phyloP scores from a whole-genome alignment of 2,329 filamentous ascomycete genomes.

The Metarhizium guizhouense region DNA sequence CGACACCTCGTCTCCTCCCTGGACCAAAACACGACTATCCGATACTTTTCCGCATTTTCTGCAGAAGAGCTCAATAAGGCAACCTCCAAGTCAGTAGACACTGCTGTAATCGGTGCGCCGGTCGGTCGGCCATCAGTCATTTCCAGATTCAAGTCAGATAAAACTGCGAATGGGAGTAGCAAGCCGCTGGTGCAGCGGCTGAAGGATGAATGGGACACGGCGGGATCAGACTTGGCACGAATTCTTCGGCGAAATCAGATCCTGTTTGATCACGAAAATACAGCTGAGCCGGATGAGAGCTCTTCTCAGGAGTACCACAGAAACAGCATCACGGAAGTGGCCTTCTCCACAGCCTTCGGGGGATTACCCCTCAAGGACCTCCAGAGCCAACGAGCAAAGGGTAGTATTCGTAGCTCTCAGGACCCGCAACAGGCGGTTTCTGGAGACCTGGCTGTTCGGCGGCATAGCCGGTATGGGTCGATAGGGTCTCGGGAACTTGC shows the following conservation, averaged over 20 bases:
- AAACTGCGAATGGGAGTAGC: conserved; percentile 16
- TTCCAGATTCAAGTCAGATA: conserved; percentile 24
- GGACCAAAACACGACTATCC: conserved; percentile 31
- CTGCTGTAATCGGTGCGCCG: conserved; percentile 16
- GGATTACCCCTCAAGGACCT: conserved; percentile 25
- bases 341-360: conserved; percentile 25
- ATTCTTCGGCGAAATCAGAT: conserved; percentile 27
- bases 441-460: conserved; percentile 1
- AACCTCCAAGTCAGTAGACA: conserved; percentile 25
- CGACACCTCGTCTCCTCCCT: conserved; percentile 37
- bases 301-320: conserved; percentile 11
- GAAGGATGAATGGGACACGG: conserved; percentile 29
- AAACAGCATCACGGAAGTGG: conserved; percentile 15
- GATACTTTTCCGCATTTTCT: conserved; percentile 34
- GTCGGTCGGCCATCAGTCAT: conserved; percentile 26
- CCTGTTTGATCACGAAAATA: conserved; percentile 14
- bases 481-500: conserved; percentile 4
- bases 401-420: conserved; percentile 9
- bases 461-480: conserved; percentile 6
- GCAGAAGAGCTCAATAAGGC: conserved; percentile 24
- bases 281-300: conserved; percentile 14
- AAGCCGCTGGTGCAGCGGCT: conserved; percentile 27
- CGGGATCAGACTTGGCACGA: conserved; percentile 21
- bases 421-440: conserved; percentile 2
- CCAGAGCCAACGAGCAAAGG: conserved; percentile 17